Percentiles rank a stretch among this genome's conserved stretches.
Evolutionary conservation across 345 rosid genomes (phyloP).

Genomic region (Excoecaria agallocha): DNA sequence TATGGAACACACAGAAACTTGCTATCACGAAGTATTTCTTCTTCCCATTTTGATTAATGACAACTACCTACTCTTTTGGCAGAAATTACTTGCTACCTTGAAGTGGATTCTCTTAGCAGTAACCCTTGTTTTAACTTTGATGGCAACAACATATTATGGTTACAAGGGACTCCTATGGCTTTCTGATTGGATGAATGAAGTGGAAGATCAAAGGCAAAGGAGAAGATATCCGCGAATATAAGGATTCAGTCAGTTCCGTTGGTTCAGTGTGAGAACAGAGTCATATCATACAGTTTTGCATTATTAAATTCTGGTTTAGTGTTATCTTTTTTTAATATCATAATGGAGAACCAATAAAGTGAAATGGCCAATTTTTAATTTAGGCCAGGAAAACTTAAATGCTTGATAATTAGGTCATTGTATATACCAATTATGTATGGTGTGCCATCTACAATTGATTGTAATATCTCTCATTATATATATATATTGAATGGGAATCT

Average conservation of each 20-base stretch:
- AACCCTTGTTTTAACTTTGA: constrained; percentile 30
- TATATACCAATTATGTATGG: background rate
- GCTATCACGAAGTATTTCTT: background rate
- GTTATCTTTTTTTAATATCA: background rate
- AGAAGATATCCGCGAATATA: constrained; percentile 1
- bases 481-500: too few relatives aligned
- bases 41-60: background rate
- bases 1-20: too few relatives aligned
- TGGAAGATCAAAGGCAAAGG: constrained; percentile 53
- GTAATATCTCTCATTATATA: background rate
- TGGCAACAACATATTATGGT: constrained; percentile 55
- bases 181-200: constrained; percentile 83
- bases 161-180: constrained; percentile 76
- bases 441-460: background rate
- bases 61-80: constrained; percentile 23
- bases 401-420: background rate
- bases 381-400: too few relatives aligned
- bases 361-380: too few relatives aligned
- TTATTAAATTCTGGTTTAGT: background rate
- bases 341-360: too few relatives aligned
- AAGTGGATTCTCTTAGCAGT: constrained; percentile 46
- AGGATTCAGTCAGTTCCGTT: background rate
- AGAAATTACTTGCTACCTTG: constrained; percentile 46
- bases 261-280: background rate
- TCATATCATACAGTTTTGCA: background rate